A percentile compares a stretch with the other conserved stretches of the same genome.
phyloP scores from a whole-genome alignment of 176 grass and related monocot species.

The Hordeum vulgare region DNA sequence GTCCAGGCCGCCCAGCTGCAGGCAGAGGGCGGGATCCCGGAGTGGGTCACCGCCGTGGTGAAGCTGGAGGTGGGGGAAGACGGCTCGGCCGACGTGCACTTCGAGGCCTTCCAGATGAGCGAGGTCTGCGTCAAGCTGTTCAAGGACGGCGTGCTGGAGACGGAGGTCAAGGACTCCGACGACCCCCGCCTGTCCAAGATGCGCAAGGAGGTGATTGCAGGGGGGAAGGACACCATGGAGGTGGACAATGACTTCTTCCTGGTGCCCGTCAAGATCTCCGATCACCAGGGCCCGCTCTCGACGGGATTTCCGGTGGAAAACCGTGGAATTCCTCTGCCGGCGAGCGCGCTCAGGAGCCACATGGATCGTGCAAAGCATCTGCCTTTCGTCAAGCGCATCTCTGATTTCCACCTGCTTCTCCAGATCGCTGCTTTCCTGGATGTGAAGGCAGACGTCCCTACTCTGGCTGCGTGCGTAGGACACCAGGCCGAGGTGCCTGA shows the following conservation, averaged over 20 bases:
- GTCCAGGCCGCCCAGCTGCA: conserved; percentile 71
- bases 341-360: conserved; percentile 47
- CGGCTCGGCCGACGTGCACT: conserved; percentile 71
- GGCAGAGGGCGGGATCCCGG: conserved; percentile 50
- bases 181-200: conserved; percentile 71
- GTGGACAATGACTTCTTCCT: conserved; percentile 97
- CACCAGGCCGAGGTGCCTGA: conserved; percentile 55
- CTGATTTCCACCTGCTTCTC: conserved; percentile 88
- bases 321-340: conserved; percentile 30
- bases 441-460: conserved; percentile 57
- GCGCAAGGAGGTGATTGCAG: conserved; percentile 82
- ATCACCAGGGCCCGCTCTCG: conserved; percentile 83
- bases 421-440: conserved; percentile 54
- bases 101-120: conserved; percentile 98
- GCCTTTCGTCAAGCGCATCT: conserved; percentile 73
- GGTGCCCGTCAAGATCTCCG: conserved; percentile 91
- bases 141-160: conserved; percentile 75
- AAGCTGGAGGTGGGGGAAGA: conserved; percentile 74
- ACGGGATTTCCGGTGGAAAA: conserved; percentile 73
- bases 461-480: conserved; percentile 55
- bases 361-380: conserved; percentile 65
- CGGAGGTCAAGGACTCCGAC: conserved; percentile 49
- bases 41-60: conserved; percentile 88
- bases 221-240: conserved; percentile 70
- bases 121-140: conserved; percentile 83